A percentile compares a stretch with the other conserved stretches of the same genome.
These are phyloP conservation scores for Podospora appendiculata DNA, from an alignment of 495 filamentous ascomycete species.

Conservation along the genomic window DNA sequence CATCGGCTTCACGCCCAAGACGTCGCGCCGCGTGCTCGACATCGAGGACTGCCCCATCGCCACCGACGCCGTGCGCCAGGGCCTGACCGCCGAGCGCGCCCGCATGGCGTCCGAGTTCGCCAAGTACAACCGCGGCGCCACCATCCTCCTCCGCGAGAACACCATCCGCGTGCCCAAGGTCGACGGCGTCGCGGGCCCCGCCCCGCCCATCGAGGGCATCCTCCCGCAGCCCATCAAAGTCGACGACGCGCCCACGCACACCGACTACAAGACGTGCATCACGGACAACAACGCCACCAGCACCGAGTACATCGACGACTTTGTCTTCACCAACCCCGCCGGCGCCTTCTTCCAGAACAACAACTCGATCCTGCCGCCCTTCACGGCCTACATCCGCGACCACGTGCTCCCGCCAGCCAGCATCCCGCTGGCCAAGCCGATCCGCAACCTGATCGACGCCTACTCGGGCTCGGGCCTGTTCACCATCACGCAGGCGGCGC, in stretches of 20 bases:
- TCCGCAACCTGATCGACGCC: slow-evolving; percentile 88
- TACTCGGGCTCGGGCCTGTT: slow-evolving; percentile 97
- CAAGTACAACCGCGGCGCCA: slow-evolving; percentile 74
- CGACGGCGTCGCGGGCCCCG: slow-evolving; percentile 3
- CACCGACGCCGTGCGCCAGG: slow-evolving; percentile 71
- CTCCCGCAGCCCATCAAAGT: slow-evolving; percentile 9
- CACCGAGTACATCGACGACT: slow-evolving; percentile 81
- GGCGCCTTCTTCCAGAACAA: slow-evolving; percentile 99
- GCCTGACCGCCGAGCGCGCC: slow-evolving; percentile 65
- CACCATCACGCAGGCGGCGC: slow-evolving; percentile 80
- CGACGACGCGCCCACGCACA: slow-evolving; percentile 38
- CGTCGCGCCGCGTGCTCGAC: slow-evolving; percentile 63
- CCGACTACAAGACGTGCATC: slow-evolving; percentile 76
- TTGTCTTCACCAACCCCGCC: slow-evolving; percentile 80
- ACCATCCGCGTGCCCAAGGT: slow-evolving; percentile 61
- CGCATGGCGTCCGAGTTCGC: slow-evolving; percentile 60
- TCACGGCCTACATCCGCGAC: slow-evolving; percentile 85
- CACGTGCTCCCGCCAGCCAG: slow-evolving; percentile 53
- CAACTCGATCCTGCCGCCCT: slow-evolving; percentile 89
- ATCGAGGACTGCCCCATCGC: slow-evolving; percentile 97
- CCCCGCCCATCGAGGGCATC: slow-evolving; percentile 17
- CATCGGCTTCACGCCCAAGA: slow-evolving; percentile 88
- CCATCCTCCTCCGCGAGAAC: slow-evolving; percentile 78
- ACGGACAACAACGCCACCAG: slow-evolving; percentile 73
- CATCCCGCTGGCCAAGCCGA: slow-evolving; percentile 22